phyloP scores from a whole-genome alignment of 1,139 yeast species.

The Kodamaea sp. region DNA sequence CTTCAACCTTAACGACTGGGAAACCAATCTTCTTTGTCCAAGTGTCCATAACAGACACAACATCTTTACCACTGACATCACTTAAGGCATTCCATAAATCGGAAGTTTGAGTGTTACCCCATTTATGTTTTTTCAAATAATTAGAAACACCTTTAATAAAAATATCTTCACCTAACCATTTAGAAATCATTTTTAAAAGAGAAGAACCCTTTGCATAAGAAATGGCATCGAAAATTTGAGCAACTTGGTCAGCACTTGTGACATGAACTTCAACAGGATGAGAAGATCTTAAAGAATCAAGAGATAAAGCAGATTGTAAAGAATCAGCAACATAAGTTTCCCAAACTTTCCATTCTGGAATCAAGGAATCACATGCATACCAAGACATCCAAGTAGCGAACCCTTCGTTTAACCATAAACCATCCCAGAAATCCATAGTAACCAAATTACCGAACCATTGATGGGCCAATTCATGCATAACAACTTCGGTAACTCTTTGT shows the following conservation, averaged over 20 bases:
- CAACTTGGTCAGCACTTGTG: conserved; percentile 50
- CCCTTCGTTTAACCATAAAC: conserved; percentile 60
- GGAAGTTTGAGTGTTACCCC: conserved; percentile 26
- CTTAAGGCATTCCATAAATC: conserved; percentile 26
- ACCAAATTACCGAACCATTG: conserved; percentile 65
- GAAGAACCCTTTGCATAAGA: conserved; percentile 33
- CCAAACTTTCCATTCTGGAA: conserved; percentile 59
- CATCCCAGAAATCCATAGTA: conserved; percentile 66
- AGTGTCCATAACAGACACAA: conserved; percentile 22
- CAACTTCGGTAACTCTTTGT: conserved; percentile 55
- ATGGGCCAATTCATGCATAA: conserved; percentile 61
- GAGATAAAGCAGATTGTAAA: conserved; percentile 48
- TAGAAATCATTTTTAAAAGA: conserved; percentile 26
- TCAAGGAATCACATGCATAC: conserved; percentile 60
- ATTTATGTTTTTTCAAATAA: conserved; percentile 24
- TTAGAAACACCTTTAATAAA: conserved; percentile 27
- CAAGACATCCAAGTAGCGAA: conserved; percentile 74
- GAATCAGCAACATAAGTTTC: conserved; percentile 50
- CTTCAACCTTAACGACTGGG: conserved; percentile 23
- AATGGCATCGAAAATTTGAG: conserved; percentile 55
- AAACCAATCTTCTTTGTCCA: conserved; percentile 29
- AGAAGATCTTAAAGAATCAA: conserved; percentile 52
- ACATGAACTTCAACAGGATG: conserved; percentile 61
- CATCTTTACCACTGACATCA: conserved; percentile 23
- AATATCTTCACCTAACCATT: conserved; percentile 23